A percentile compares a stretch with the other conserved stretches of the same genome.
These are phyloP conservation scores for Theileria orientalis DNA, from an alignment of 169 alveolate genomes.

Conservation along the genomic window DNA sequence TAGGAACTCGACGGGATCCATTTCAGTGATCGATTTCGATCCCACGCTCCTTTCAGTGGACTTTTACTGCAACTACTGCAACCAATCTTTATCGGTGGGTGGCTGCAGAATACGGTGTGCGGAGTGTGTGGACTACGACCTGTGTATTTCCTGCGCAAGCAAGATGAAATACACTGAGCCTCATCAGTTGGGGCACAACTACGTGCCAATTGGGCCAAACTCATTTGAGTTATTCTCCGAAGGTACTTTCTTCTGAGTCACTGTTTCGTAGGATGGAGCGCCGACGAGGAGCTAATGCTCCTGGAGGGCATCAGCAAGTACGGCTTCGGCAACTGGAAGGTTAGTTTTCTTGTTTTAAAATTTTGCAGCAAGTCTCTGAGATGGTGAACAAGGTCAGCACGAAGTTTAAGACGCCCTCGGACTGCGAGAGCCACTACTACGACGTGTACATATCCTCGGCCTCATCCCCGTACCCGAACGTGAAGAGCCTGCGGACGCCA, in stretches of 20 bases:
- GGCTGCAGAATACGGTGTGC: constrained; percentile 73
- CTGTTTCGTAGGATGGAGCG: constrained; percentile 75
- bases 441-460: constrained; percentile 57
- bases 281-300: constrained; percentile 82
- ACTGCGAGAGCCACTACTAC: constrained; percentile 72
- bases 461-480: constrained; percentile 64
- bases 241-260: constrained; percentile 2
- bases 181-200: constrained; percentile 71
- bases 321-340: constrained; percentile 86
- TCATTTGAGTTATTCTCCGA: constrained; percentile 68
- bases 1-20: constrained; percentile 32
- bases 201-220: constrained; percentile 81
- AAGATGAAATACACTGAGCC: constrained; percentile 55
- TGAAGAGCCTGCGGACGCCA: constrained; percentile 39
- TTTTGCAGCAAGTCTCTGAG: constrained; percentile 49
- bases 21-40: constrained; percentile 51
- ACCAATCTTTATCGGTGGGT: constrained; percentile 50
- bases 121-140: constrained; percentile 81
- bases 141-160: constrained; percentile 80
- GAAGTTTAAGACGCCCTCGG: constrained; percentile 64
- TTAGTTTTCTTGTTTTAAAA: not conserved
- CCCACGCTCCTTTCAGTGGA: constrained; percentile 59
- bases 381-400: constrained; percentile 41
- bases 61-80: constrained; percentile 57
- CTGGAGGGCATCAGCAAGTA: constrained; percentile 83